phyloP scores from a whole-genome alignment of 2,329 filamentous ascomycete genomes.

The Zasmidium angulare region DNA sequence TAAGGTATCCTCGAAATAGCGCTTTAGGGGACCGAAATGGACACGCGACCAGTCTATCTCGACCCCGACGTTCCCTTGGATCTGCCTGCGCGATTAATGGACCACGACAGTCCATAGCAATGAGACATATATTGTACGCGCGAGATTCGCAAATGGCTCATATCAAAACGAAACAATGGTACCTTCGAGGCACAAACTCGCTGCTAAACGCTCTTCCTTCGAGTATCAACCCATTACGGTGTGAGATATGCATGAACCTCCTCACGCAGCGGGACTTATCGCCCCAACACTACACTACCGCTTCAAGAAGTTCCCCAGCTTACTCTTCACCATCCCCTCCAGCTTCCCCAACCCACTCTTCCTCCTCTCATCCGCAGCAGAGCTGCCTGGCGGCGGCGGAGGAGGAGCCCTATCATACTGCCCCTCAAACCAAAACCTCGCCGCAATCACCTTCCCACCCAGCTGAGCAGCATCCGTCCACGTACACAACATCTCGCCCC shows the following conservation, averaged over 20 bases:
- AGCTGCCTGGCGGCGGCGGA: neutral
- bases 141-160: neutral
- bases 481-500: slow-evolving; percentile 8
- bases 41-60: no score
- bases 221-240: no score
- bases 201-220: no score
- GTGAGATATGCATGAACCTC: no score
- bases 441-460: slow-evolving; percentile 7
- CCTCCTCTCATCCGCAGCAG: neutral
- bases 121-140: neutral
- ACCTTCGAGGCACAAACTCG: neutral
- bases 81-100: neutral
- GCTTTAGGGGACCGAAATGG: neutral
- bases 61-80: neutral
- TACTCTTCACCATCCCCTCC: neutral
- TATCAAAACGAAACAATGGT: neutral
- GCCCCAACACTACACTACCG: neutral
- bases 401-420: neutral
- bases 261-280: no score
- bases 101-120: neutral
- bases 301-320: neutral
- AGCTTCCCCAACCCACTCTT: neutral
- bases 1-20: neutral
- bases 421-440: slow-evolving; percentile 8
- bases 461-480: slow-evolving; percentile 8